Conservation (phyloP, 208 protist genomes). For the Acanthamoeba sp. region DNA sequence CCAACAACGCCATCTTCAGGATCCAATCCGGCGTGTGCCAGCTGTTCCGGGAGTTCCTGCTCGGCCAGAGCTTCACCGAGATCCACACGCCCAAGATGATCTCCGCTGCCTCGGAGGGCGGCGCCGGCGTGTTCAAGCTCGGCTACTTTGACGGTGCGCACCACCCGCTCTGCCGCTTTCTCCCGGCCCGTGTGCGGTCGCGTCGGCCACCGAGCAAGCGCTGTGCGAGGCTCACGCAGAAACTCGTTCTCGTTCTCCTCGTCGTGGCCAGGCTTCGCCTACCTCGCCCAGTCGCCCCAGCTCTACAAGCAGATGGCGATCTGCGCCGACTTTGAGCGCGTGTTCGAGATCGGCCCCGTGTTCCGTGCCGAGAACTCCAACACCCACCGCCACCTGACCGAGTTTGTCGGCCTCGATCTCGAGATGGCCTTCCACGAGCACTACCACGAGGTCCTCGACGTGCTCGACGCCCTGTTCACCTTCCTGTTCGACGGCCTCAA, state of each 20-base stretch:
- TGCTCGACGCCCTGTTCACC: slow-evolving; percentile 96
- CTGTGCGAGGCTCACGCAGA: too few species aligned
- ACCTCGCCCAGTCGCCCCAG: slow-evolving; percentile 99
- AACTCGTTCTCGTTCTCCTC: too few species aligned
- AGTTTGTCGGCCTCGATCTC: slow-evolving; percentile 99
- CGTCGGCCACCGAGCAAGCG: too few species aligned
- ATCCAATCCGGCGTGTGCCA: slow-evolving; percentile 95
- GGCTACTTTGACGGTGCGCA: slow-evolving; percentile 92
- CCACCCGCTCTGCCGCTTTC: too few species aligned
- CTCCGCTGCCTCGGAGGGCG: slow-evolving; percentile 96
- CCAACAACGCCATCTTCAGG: slow-evolving; percentile 97
- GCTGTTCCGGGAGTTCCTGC: slow-evolving; percentile 97
- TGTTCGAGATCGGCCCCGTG: slow-evolving; percentile 91
- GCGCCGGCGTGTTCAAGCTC: slow-evolving; percentile 92
- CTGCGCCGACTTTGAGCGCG: slow-evolving; percentile 94
- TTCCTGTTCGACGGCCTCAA: slow-evolving; percentile 96
- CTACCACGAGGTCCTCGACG: slow-evolving; percentile 99
- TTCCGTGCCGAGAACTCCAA: slow-evolving; percentile 98
- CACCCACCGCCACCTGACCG: slow-evolving; percentile 99
- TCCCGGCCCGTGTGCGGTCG: too few species aligned
- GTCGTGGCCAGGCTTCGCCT: slow-evolving; percentile 91
- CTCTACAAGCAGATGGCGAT: slow-evolving; percentile 99
- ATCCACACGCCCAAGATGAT: slow-evolving; percentile 99
- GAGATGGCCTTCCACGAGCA: slow-evolving; percentile 99
- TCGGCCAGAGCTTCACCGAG: slow-evolving; percentile 96